Base-by-base conservation (phyloP, 371 early-diverging fungal species). In the Cokeromyces recurvatus region DNA sequence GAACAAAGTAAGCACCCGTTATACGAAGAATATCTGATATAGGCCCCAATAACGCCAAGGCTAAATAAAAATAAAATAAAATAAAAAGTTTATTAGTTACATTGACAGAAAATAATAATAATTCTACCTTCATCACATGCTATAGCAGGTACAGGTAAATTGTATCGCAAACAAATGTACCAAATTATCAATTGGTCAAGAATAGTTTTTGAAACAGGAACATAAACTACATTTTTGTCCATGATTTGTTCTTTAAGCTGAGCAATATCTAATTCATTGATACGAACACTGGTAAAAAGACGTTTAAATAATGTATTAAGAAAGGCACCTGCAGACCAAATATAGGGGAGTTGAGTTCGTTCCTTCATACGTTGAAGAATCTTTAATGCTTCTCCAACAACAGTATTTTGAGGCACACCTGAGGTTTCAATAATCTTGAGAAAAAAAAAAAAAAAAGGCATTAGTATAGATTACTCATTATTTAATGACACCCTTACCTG, bases 251-350 rank as follows among this genome's bases (percentile, higher is more conserved):
- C 58, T 32, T 61, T 64, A 11, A 69, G 34, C 46, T 59, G 38
- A 0, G 53, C 43, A 15, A 75, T 22, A 31, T 66, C 66, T 2
- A 44, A 25, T 19, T 69, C 62, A 21, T 40, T 48, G 15, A 75
- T 42, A 10, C 64, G 61, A 11, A 75, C 34, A 19, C 59, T 67
- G 3, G 55, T 50, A 21, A 75, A 75, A 2, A 75, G 42, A 23
- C 63, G 64, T 22, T 67, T 63, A 42, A 75, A 71, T 20, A 75
- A 32, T 0, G 51, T 34, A 16, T 75, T 66, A 3, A 75, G 43
- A 36, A 71, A 69, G 8, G 69, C 54, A 11, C 72, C 76, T 5
- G 76, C 76, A 41, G 71, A 75, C 72, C 72, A 75, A 2, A 75
- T 59, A 46, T 75, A 75, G 14, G 67, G 67, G 0, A 71, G 31